These are phyloP conservation scores for Sisymbrium irio DNA, from an alignment of 345 rosid genomes.

Conservation along the genomic window DNA sequence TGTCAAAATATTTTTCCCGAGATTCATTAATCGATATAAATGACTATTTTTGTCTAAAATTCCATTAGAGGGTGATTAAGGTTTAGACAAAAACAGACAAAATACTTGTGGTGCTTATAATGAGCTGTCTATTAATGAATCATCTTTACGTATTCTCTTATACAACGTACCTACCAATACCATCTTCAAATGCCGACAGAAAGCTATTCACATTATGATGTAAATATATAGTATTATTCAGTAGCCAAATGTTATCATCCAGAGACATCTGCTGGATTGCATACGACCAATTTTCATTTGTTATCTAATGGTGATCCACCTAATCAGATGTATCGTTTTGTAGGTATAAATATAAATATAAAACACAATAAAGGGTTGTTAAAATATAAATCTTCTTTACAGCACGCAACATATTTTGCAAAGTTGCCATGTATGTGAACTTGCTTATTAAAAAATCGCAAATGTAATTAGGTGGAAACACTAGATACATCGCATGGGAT, in stretches of 20 bases:
- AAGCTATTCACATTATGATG: constrained; percentile 10
- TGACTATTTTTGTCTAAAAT: neutral
- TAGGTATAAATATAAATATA: neutral
- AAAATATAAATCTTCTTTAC: neutral
- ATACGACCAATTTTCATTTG: constrained; percentile 8
- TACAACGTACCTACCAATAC: constrained; percentile 32
- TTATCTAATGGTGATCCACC: constrained; percentile 8
- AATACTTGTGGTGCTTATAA: constrained; percentile 21
- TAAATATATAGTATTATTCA: neutral
- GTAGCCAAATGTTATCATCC: neutral
- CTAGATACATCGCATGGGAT: neutral
- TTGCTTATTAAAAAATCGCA: neutral
- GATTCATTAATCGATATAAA: neutral
- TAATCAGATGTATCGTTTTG: constrained; percentile 7
- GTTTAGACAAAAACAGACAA: too few species aligned
- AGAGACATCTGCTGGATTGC: constrained; percentile 17
- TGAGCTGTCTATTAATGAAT: constrained; percentile 29
- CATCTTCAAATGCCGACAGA: constrained; percentile 23
- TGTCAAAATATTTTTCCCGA: neutral
- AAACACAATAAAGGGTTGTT: neutral
- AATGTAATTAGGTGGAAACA: neutral
- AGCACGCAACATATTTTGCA: neutral
- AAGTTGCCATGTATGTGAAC: neutral
- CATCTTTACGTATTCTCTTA: constrained; percentile 9
- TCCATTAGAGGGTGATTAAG: too few species aligned